These are phyloP conservation scores for Laetiporus sulphureus DNA, from an alignment of 1,284 basidiomycete species.

Conservation along the genomic window DNA sequence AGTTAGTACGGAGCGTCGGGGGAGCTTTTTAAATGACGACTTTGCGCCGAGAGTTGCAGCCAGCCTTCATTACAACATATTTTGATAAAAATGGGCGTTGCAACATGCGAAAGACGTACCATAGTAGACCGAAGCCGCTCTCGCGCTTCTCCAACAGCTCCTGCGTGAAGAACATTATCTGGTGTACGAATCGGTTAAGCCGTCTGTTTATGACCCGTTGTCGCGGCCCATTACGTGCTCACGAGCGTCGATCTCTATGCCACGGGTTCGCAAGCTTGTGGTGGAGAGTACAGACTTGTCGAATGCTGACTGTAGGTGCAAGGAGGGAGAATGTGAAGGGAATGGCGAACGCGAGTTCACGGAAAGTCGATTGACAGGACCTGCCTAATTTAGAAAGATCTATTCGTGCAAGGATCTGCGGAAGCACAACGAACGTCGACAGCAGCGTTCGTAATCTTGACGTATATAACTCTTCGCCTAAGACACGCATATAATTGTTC, in stretches of 20 bases:
- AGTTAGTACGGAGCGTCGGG: conserved; percentile 70
- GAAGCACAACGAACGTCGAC: not conserved
- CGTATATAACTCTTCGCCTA: conserved; percentile 1
- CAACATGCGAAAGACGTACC: conserved; percentile 27
- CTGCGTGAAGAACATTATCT: conserved; percentile 71
- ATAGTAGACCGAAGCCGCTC: conserved; percentile 75
- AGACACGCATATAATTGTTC: not conserved
- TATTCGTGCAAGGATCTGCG: conserved; percentile 3
- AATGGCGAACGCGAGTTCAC: not conserved
- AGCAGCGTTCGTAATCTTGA: not conserved
- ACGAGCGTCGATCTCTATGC: no score
- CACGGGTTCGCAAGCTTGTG: no score
- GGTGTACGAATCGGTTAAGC: not conserved
- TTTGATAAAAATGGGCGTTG: not conserved
- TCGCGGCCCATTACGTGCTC: no score
- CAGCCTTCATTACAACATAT: conserved; percentile 47
- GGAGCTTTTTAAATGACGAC: conserved; percentile 76
- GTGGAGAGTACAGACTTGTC: no score
- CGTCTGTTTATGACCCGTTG: not conserved
- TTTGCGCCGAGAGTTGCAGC: conserved; percentile 83
- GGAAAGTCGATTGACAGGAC: not conserved
- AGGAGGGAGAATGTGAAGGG: not conserved
- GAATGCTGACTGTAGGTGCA: no score
- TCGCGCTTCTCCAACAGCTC: conserved; percentile 70
- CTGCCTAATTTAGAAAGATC: conserved; percentile 6